phyloP scores from a whole-genome alignment of 345 rosid genomes.

The Linum usitatissimum region DNA sequence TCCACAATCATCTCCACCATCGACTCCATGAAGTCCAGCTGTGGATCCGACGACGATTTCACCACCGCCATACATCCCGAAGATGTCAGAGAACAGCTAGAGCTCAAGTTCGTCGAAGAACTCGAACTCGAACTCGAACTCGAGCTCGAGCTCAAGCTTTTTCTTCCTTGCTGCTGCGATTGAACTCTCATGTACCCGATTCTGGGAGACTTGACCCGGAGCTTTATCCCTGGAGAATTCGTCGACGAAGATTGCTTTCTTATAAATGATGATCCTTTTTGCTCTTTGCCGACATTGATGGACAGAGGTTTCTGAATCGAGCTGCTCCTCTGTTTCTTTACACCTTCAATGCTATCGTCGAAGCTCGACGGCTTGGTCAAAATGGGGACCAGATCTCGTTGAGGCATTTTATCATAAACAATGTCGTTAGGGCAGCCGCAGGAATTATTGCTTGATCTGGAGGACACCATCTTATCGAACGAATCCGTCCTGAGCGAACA shows the following conservation, averaged over 20 bases:
- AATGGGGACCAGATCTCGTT: conserved; percentile 54
- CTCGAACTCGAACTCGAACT: conserved; percentile 8
- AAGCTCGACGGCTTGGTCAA: conserved; percentile 28
- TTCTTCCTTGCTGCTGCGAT: conserved; percentile 14
- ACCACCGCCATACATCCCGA: conserved; percentile 55
- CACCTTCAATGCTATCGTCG: not conserved
- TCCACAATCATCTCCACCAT: conserved; percentile 96
- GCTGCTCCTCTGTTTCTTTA: conserved; percentile 18
- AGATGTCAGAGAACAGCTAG: conserved; percentile 23
- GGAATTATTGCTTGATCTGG: conserved; percentile 25
- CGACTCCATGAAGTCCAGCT: conserved; percentile 78
- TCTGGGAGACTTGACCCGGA: conserved; percentile 56
- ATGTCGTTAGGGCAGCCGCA: conserved; percentile 18
- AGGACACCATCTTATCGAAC: conserved; percentile 28
- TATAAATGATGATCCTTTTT: too few species aligned
- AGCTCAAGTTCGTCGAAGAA: conserved; percentile 14
- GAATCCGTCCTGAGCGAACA: conserved; percentile 35
- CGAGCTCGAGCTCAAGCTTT: conserved; percentile 14
- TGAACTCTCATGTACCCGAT: conserved; percentile 21
- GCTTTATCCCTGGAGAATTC: conserved; percentile 60
- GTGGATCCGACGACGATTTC: conserved; percentile 73
- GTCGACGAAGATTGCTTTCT: too few species aligned
- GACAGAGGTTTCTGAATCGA: conserved; percentile 4
- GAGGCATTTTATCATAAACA: conserved; percentile 23
- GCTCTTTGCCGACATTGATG: too few species aligned